A percentile compares a stretch with the other conserved stretches of the same genome.
Evolutionary conservation across 2,329 filamentous ascomycete genomes (phyloP).

Genomic region (Scopulariopsis brevicaulis): DNA sequence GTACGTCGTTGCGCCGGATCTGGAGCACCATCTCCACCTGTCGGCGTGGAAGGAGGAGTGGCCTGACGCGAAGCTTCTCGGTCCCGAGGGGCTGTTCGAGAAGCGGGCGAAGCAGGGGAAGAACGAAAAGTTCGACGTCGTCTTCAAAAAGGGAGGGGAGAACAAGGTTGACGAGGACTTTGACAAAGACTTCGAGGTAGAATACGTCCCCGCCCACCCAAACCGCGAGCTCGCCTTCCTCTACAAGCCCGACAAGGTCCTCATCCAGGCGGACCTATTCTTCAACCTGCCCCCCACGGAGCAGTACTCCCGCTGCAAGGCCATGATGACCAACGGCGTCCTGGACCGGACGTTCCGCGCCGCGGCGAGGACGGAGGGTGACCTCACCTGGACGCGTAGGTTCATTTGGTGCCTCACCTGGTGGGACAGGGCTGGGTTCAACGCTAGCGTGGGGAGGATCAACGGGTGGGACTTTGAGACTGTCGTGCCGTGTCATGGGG

Average conservation of each 20-base stretch:
- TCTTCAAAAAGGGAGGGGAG: slow-evolving; percentile 44
- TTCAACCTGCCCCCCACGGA: slow-evolving; percentile 86
- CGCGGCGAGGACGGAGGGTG: slow-evolving; percentile 50
- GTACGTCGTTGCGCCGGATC: slow-evolving; percentile 80
- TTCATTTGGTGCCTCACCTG: slow-evolving; percentile 67
- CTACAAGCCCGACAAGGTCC: slow-evolving; percentile 64
- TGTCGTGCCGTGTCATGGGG: slow-evolving; percentile 87
- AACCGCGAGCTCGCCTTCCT: slow-evolving; percentile 86
- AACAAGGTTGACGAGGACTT: slow-evolving; percentile 62
- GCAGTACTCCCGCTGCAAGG: slow-evolving; percentile 58
- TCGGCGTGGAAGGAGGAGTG: slow-evolving; percentile 73
- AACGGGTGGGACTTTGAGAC: slow-evolving; percentile 73
- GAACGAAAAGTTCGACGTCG: slow-evolving; percentile 48
- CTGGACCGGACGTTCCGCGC: slow-evolving; percentile 32
- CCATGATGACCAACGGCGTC: slow-evolving; percentile 21
- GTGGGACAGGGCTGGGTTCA: slow-evolving; percentile 56
- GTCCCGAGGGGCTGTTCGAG: slow-evolving; percentile 70
- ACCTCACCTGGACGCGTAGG: slow-evolving; percentile 65
- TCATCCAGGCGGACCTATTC: slow-evolving; percentile 83
- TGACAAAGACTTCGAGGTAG: slow-evolving; percentile 73
- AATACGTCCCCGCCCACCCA: slow-evolving; percentile 67
- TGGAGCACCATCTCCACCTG: slow-evolving; percentile 92
- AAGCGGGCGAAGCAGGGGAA: slow-evolving; percentile 49
- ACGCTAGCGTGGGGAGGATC: slow-evolving; percentile 57
- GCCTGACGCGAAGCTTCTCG: slow-evolving; percentile 70